phyloP scores from a whole-genome alignment of 2,329 filamentous ascomycete genomes.

The Arthroderma sp. region DNA sequence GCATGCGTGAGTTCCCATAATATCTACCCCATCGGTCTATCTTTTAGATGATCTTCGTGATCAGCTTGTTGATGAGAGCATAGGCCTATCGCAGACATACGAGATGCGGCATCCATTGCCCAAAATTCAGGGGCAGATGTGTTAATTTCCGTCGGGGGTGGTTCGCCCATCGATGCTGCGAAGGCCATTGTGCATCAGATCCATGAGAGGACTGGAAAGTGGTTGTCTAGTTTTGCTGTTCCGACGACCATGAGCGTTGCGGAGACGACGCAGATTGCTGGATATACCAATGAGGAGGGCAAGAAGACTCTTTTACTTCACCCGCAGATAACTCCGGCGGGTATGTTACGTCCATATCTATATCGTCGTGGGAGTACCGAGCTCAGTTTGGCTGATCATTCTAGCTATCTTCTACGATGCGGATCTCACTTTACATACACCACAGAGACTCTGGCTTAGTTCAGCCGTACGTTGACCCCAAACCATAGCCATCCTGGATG shows the following conservation, averaged over 20 bases:
- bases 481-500: neutral
- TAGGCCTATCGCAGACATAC: slow-evolving; percentile 9
- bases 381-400: neutral
- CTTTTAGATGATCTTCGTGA: neutral
- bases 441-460: slow-evolving; percentile 8
- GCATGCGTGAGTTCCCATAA: slow-evolving; percentile 2
- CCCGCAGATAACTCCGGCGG: slow-evolving; percentile 13
- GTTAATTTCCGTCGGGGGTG: slow-evolving; percentile 9
- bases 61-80: neutral
- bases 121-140: slow-evolving; percentile 6
- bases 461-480: slow-evolving; percentile 5
- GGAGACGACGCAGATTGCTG: slow-evolving; percentile 9
- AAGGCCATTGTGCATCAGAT: slow-evolving; percentile 9
- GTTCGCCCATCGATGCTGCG: slow-evolving; percentile 10
- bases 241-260: slow-evolving; percentile 10
- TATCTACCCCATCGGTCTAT: neutral
- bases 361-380: neutral
- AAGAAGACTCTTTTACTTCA: slow-evolving; percentile 10
- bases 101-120: slow-evolving; percentile 3
- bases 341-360: slow-evolving; percentile 6
- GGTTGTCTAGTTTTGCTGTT: slow-evolving; percentile 8
- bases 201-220: slow-evolving; percentile 5
- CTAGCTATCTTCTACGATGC: slow-evolving; percentile 7
- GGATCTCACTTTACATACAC: slow-evolving; percentile 7
- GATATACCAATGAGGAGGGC: slow-evolving; percentile 8